Evolutionary conservation across 2,329 filamentous ascomycete species (phyloP).

Genomic region (Emergomyces orientalis): DNA sequence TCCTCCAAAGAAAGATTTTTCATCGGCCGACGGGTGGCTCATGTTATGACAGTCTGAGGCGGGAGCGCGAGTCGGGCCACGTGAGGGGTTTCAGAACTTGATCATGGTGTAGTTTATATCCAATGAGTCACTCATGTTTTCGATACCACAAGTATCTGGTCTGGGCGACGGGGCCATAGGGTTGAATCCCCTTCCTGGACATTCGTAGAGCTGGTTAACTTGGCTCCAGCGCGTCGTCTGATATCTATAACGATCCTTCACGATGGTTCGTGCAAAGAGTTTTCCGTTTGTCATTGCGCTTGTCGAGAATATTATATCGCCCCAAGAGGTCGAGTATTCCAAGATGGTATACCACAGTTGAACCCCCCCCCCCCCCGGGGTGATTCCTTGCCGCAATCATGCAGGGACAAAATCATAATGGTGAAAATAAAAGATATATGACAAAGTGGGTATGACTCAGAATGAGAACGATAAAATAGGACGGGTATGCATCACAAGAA

Average conservation of each 20-base stretch:
- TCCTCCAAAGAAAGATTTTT: neutral
- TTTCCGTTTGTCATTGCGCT: neutral
- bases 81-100: neutral
- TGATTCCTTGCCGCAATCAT: neutral
- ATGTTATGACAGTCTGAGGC: neutral
- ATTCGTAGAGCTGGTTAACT: neutral
- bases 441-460: neutral
- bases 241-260: neutral
- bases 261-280: neutral
- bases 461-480: neutral
- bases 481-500: neutral
- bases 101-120: neutral
- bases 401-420: neutral
- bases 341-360: neutral
- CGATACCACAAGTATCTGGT: neutral
- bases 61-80: neutral
- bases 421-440: neutral
- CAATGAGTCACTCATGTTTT: neutral
- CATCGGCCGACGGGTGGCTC: neutral
- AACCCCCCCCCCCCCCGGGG: no score
- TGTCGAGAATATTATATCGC: neutral
- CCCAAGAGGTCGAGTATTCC: neutral
- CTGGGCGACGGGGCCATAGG: neutral
- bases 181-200: neutral
- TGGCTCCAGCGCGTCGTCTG: neutral